Evolutionary conservation across 345 rosid species (phyloP), one percentile per base, ranked within the genome.

Genomic region (Pistacia integerrima): DNA sequence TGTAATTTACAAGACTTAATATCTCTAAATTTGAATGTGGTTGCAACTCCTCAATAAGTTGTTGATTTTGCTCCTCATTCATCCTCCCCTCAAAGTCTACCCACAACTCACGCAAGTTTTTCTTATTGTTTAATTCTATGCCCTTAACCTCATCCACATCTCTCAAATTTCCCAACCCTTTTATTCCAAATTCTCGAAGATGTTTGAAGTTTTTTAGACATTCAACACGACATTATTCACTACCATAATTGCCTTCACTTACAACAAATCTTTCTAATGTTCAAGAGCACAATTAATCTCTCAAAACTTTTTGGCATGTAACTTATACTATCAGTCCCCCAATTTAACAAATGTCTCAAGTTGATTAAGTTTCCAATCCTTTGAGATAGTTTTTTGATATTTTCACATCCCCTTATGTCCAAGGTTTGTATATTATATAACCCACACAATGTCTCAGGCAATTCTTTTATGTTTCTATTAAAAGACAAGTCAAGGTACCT

Each of bases 11-110:
- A 30, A 79, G 46, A 11, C 16, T 30, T 64, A 79, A 74, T 44
- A 8, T n/a, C 61, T 80, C 60, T 11, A 80, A 17, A 41, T 60
- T 25, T 66, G 70, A 69, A 67, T 70, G 77, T 18, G 77, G 83
- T 61, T 66, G 64, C 14, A 60, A 30, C 8, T 51, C 76, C 65
- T 76, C 70, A 7, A 72, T 57, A 14, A 76, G 69, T 9, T 20
- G 57, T 38, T 66, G 73, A 64, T 30, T 30, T 30, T 70, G 46
- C 18, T 25, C 30, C 61, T 11, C 41, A 44, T 67, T 22, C 33
- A 4, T 1, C 8, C 4, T 6, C 22, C 4, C 17, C 8, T 13
- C 17, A 20, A 76, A 76, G 11, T 5, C 36, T 7, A 82, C 69
- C 2, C 13, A 36, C 70, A 79, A 76, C 38, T 58, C 46, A 16